Percentiles rank a stretch among this genome's conserved stretches.
Conservation (phyloP, 148 eudicot species). For the Camellia japonica region DNA sequence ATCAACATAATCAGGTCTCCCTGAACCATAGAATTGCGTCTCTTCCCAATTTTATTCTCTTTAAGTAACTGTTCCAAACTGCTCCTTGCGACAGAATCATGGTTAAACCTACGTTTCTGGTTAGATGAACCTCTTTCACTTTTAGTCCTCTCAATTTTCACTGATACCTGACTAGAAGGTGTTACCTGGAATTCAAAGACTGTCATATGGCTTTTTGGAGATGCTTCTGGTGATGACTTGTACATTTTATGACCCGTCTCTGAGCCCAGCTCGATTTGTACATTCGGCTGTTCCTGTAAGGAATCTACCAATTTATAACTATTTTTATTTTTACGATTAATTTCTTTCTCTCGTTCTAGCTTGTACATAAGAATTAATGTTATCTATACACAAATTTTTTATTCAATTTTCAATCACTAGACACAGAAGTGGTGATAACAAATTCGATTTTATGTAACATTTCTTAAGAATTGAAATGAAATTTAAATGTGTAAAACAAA, state of each 20-base stretch:
- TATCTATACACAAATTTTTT: too few species aligned
- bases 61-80: constrained; percentile 57
- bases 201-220: constrained; percentile 60
- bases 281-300: constrained; percentile 26
- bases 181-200: constrained; percentile 63
- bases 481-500: too few species aligned
- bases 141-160: constrained; percentile 53
- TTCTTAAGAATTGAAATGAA: too few species aligned
- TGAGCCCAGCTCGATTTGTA: constrained; percentile 24
- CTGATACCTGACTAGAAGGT: constrained; percentile 74
- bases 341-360: too few species aligned
- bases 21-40: constrained; percentile 73
- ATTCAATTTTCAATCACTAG: too few species aligned
- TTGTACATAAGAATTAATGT: too few species aligned
- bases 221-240: constrained; percentile 53
- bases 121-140: constrained; percentile 46
- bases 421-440: too few species aligned
- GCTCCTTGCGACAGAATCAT: constrained; percentile 55
- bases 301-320: constrained; percentile 17
- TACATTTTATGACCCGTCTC: constrained; percentile 28
- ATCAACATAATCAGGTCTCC: constrained; percentile 61
- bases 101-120: constrained; percentile 46
- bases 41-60: constrained; percentile 61
- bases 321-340: too few species aligned
- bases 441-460: too few species aligned